Conservation (phyloP, 306 rosid species). For the Potentilla sterilis region DNA sequence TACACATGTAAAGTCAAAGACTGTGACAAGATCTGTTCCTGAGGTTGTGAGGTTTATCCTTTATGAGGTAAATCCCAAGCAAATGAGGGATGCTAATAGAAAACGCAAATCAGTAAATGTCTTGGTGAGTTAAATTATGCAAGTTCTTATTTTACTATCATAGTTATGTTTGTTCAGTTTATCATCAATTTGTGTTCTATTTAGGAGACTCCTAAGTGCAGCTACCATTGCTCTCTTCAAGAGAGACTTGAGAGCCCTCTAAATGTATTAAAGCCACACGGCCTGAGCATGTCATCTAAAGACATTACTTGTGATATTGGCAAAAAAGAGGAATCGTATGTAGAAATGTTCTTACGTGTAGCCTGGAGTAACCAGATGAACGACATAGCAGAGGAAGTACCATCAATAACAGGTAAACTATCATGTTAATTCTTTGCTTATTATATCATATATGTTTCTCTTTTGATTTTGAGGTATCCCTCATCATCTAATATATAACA, state of each 20-base stretch:
- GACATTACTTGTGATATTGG: too few species aligned
- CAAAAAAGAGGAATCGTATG: not conserved
- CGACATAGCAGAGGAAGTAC: not conserved
- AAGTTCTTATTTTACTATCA: not conserved
- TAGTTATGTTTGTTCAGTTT: too few species aligned
- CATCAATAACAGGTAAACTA: not conserved
- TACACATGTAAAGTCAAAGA: not conserved
- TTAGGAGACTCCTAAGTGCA: too few species aligned
- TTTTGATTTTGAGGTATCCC: not conserved
- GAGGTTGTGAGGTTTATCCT: not conserved
- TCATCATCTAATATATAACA: not conserved
- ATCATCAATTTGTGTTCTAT: too few species aligned
- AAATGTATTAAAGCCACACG: too few species aligned
- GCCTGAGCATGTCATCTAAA: too few species aligned
- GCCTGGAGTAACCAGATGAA: not conserved
- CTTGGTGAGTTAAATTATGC: not conserved
- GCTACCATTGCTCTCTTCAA: too few species aligned
- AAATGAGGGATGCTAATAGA: not conserved
- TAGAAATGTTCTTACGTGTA: not conserved
- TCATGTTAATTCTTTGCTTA: not conserved
- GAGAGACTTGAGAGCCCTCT: too few species aligned
- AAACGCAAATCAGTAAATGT: not conserved
- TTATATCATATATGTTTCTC: not conserved
- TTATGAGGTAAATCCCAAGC: not conserved
- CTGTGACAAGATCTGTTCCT: not conserved